Evolutionary conservation across 1,139 yeast species (phyloP).

Genomic region (Saccharomycopsis crataegensis): DNA sequence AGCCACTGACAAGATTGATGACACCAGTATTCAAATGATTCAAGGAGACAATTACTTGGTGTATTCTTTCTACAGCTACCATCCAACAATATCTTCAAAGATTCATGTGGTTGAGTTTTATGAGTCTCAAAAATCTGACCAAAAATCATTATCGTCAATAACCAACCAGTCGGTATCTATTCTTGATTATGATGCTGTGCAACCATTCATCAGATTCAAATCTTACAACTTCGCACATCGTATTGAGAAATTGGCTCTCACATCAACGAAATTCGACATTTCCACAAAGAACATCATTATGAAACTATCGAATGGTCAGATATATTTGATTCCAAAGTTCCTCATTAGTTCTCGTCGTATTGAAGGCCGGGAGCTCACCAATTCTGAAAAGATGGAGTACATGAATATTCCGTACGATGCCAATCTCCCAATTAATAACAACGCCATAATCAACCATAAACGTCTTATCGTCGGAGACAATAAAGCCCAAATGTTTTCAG

Average conservation of each 20-base stretch:
- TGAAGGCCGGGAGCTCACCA: conserved; percentile 44
- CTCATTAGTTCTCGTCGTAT: conserved; percentile 48
- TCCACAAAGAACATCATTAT: conserved; percentile 62
- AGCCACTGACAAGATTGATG: conserved; percentile 28
- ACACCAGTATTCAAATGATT: conserved; percentile 41
- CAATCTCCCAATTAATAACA: conserved; percentile 43
- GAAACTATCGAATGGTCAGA: conserved; percentile 51
- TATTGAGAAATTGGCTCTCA: conserved; percentile 43
- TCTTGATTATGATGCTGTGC: conserved; percentile 28
- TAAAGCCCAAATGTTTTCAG: conserved; percentile 36
- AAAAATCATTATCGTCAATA: conserved; percentile 24
- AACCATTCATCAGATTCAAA: conserved; percentile 43
- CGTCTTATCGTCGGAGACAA: conserved; percentile 26
- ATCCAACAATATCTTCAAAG: conserved; percentile 49
- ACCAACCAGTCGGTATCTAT: conserved; percentile 28
- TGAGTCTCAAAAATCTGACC: conserved; percentile 50
- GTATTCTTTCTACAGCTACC: conserved; percentile 51
- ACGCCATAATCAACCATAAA: conserved; percentile 35
- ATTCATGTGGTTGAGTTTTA: conserved; percentile 72
- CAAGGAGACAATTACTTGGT: conserved; percentile 84
- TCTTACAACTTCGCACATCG: conserved; percentile 58
- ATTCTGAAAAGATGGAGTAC: conserved; percentile 53
- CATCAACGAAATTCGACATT: conserved; percentile 68
- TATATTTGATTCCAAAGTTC: conserved; percentile 63
- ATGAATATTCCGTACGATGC: conserved; percentile 63